phyloP scores from a whole-genome alignment of 768 basidiomycete species.

The Mrakia frigida region DNA sequence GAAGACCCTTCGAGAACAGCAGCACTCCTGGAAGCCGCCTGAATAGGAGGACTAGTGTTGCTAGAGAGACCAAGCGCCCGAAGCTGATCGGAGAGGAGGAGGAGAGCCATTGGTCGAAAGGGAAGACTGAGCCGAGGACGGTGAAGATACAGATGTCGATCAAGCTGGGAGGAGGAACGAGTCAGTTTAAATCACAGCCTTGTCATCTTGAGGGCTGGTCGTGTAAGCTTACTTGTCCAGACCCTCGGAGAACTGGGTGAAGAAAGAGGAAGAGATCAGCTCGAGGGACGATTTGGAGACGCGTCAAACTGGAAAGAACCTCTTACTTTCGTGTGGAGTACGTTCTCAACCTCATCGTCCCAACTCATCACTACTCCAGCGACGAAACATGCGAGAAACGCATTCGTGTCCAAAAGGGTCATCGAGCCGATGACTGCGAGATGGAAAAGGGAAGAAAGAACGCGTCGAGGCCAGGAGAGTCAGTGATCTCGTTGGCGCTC shows the following conservation, averaged over 20 bases:
- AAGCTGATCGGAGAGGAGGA: background rate
- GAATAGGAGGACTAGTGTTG: background rate
- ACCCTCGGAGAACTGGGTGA: slow-evolving; percentile 2
- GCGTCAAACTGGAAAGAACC: too few species aligned
- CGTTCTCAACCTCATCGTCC: background rate
- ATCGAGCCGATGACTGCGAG: background rate
- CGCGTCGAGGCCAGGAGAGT: background rate
- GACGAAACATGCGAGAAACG: slow-evolving; percentile 11
- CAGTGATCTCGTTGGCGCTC: background rate
- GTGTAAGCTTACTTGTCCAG: background rate
- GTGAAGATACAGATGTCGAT: slow-evolving; percentile 15
- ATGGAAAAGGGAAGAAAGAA: background rate
- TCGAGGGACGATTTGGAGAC: background rate
- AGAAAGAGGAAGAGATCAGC: background rate
- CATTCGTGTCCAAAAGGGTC: slow-evolving; percentile 5
- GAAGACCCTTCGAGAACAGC: background rate
- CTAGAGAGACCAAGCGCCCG: background rate
- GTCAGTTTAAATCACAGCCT: too few species aligned
- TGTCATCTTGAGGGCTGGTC: too few species aligned
- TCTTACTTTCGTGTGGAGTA: background rate
- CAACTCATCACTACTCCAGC: slow-evolving; percentile 8
- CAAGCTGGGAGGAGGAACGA: background rate
- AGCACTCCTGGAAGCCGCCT: background rate
- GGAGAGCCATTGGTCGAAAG: background rate
- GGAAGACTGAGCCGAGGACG: slow-evolving; percentile 14